phyloP scores from a whole-genome alignment of 2,329 filamentous ascomycete genomes.

The Cyphellophora europaea region DNA sequence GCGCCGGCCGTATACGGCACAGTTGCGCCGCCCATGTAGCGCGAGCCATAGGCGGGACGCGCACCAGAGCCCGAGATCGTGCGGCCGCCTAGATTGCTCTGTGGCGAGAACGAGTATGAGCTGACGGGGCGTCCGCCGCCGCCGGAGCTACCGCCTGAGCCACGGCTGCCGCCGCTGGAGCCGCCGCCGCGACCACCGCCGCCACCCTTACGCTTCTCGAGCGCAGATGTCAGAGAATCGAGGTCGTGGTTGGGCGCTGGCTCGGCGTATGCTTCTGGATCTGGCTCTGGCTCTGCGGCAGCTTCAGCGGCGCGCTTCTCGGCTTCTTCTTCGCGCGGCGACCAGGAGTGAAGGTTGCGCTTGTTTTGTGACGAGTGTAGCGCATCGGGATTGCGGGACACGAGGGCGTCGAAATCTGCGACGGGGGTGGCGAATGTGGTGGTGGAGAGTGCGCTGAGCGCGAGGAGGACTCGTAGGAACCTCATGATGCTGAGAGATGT shows the following conservation, averaged over 20 bases:
- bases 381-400: neutral
- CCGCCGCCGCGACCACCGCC: constrained; percentile 15
- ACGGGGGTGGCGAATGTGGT: constrained; percentile 1
- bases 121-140: constrained; percentile 7
- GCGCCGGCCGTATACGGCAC: constrained; percentile 40
- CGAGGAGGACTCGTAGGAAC: neutral
- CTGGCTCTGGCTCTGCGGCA: neutral
- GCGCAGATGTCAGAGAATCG: too few species aligned
- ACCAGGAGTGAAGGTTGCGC: neutral
- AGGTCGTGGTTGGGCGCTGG: neutral
- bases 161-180: constrained; percentile 6
- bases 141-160: constrained; percentile 6
- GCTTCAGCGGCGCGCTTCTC: neutral
- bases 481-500: too few species aligned
- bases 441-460: constrained; percentile 4
- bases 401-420: constrained; percentile 1
- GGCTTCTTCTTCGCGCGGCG: neutral
- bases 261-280: neutral
- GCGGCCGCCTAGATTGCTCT: constrained; percentile 23
- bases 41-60: constrained; percentile 38
- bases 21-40: constrained; percentile 46
- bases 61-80: constrained; percentile 30
- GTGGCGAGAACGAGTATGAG: constrained; percentile 15
- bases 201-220: constrained; percentile 20
- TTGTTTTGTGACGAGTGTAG: neutral